Conservation (phyloP, 129 eudicot species). For the sunflower (Helianthus annuus) region HanXRQr2.0-SUNRISE NC_035447.2:147614305-147614804, state of each 20-base stretch:
- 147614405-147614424: conserved; percentile 85
- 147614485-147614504: conserved; percentile 76
- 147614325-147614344: conserved; percentile 89
- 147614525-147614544: conserved; percentile 87
- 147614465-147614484: conserved; percentile 77
- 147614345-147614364: conserved; percentile 90
- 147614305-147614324: conserved; percentile 84
- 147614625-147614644: not conserved
- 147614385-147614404: conserved; percentile 92
- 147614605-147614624: not conserved
- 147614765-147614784: conserved; percentile 92
- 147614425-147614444: conserved; percentile 87
- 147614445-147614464: conserved; percentile 86
- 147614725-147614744: conserved; percentile 91
- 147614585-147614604: conserved; percentile 60
- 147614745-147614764: conserved; percentile 83
- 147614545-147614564: conserved; percentile 88
- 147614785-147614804: conserved; percentile 96
- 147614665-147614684: conserved; percentile 4
- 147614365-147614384: conserved; percentile 81
- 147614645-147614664: not conserved
- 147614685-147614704: not conserved
- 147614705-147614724: conserved; percentile 16
- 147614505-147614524: conserved; percentile 78
- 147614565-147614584: conserved; percentile 94